Evolutionary conservation across 2,329 filamentous ascomycete species (phyloP).

Genomic region (Endothia cerciana): DNA sequence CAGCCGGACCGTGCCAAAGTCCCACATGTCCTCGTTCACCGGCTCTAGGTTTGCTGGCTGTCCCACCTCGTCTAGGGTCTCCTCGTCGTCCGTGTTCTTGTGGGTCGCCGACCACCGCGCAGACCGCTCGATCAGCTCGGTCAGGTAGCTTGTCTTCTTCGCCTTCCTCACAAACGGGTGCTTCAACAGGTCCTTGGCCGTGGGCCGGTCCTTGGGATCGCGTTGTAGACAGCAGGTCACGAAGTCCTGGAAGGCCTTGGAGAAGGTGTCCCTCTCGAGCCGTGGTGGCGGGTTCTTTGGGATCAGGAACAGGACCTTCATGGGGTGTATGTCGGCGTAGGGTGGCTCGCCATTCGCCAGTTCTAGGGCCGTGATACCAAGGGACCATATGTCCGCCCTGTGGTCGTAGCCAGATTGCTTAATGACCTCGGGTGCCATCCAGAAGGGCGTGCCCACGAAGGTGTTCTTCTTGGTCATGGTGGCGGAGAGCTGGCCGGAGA

Average conservation of each 20-base stretch:
- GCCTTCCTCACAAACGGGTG: slow-evolving; percentile 90
- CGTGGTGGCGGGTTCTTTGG: slow-evolving; percentile 89
- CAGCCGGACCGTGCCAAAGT: slow-evolving; percentile 93
- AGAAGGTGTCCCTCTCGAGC: slow-evolving; percentile 75
- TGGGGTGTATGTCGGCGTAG: slow-evolving; percentile 95
- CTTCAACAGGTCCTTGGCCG: slow-evolving; percentile 82
- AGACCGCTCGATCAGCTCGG: slow-evolving; percentile 90
- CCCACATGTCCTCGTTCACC: slow-evolving; percentile 88
- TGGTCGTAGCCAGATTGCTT: slow-evolving; percentile 98
- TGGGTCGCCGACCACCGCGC: slow-evolving; percentile 84
- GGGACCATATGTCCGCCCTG: slow-evolving; percentile 97
- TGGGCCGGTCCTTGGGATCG: slow-evolving; percentile 86
- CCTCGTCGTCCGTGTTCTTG: slow-evolving; percentile 70
- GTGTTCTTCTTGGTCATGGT: slow-evolving; percentile 99
- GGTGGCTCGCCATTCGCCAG: slow-evolving; percentile 90
- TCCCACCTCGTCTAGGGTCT: slow-evolving; percentile 59
- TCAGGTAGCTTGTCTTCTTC: slow-evolving; percentile 95
- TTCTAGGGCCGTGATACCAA: slow-evolving; percentile 92
- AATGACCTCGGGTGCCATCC: slow-evolving; percentile 99
- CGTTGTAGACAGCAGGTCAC: slow-evolving; percentile 82
- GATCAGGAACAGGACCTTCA: slow-evolving; percentile 97
- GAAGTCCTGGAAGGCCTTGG: slow-evolving; percentile 82
- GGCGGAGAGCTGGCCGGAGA: slow-evolving; percentile 92
- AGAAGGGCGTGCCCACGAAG: slow-evolving; percentile 97
- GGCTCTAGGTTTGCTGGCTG: slow-evolving; percentile 56